Percentiles rank a stretch among this genome's conserved stretches.
Evolutionary conservation across 495 filamentous ascomycete genomes (phyloP).

Genomic region (Daldinia decipiens): DNA sequence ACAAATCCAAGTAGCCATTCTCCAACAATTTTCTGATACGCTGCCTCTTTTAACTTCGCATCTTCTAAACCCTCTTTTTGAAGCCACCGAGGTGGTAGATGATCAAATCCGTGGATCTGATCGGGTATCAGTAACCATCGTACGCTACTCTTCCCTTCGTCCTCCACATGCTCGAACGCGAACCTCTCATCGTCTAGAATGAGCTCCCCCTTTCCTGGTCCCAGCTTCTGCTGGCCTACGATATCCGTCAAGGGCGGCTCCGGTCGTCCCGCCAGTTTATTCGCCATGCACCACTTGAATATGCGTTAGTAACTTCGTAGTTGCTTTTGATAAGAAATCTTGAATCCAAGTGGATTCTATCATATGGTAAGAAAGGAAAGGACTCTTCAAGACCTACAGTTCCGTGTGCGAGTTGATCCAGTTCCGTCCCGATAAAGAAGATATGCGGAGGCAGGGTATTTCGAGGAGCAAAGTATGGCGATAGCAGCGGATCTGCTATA

Average conservation of each 20-base stretch:
- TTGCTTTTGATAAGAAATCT: neutral
- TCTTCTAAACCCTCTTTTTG: constrained; percentile 43
- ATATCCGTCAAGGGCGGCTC: constrained; percentile 40
- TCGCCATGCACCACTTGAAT: constrained; percentile 49
- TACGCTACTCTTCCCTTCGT: constrained; percentile 40
- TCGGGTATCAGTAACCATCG: constrained; percentile 56
- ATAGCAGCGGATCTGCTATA: constrained; percentile 46
- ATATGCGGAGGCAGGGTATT: constrained; percentile 48
- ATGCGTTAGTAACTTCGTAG: neutral
- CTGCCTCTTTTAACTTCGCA: constrained; percentile 48
- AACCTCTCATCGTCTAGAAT: constrained; percentile 51
- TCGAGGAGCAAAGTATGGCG: constrained; percentile 44
- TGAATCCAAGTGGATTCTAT: no score
- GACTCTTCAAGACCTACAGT: constrained; percentile 2
- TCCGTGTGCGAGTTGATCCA: constrained; percentile 56
- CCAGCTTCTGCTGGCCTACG: constrained; percentile 35
- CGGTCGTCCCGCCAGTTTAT: constrained; percentile 45
- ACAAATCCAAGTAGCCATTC: constrained; percentile 48
- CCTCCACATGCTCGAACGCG: constrained; percentile 46
- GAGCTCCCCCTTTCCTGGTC: constrained; percentile 35
- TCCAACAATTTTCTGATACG: constrained; percentile 45
- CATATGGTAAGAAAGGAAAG: neutral
- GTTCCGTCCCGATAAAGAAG: constrained; percentile 64
- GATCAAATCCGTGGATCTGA: constrained; percentile 54
- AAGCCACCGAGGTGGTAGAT: constrained; percentile 23